Conservation (phyloP, 768 basidiomycete genomes). For the Mycena metata region DNA sequence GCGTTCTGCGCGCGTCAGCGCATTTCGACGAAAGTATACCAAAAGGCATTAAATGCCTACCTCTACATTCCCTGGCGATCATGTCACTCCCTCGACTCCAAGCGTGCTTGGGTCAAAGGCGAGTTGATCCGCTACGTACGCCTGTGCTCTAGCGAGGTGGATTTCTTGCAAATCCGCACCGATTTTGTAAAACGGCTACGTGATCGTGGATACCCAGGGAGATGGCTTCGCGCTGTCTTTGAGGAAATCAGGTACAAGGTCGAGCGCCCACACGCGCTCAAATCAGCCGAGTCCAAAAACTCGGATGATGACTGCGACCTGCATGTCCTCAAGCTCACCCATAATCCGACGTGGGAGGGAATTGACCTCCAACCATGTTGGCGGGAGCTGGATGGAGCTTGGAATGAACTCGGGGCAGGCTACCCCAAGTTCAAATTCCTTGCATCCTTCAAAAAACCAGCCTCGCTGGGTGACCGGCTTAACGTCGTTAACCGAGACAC, state of each 20-base stretch:
- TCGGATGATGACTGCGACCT: too few relatives aligned
- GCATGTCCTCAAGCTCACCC: slow-evolving; percentile 35
- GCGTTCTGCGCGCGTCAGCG: slow-evolving; percentile 1
- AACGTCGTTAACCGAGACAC: slow-evolving; percentile 14
- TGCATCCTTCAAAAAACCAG: slow-evolving; percentile 20
- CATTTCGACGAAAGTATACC: slow-evolving; percentile 27
- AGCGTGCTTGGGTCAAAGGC: slow-evolving; percentile 19
- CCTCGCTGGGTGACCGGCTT: slow-evolving; percentile 27
- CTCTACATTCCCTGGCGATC: slow-evolving; percentile 31
- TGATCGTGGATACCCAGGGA: slow-evolving; percentile 25
- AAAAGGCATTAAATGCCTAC: slow-evolving; percentile 34
- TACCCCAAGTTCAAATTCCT: slow-evolving; percentile 14
- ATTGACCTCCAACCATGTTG: slow-evolving; percentile 12
- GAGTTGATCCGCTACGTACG: slow-evolving; percentile 21
- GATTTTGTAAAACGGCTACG: slow-evolving; percentile 17
- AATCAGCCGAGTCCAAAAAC: background rate
- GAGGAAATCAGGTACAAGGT: slow-evolving; percentile 23
- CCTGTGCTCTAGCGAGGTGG: slow-evolving; percentile 17
- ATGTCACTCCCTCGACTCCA: slow-evolving; percentile 19
- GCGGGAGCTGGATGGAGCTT: background rate
- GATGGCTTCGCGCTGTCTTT: slow-evolving; percentile 27
- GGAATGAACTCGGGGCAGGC: background rate
- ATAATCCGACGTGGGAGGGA: slow-evolving; percentile 28
- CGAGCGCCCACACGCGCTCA: slow-evolving; percentile 22
- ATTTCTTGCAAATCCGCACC: slow-evolving; percentile 16